Conservation (phyloP, 169 alveolate species). For the Amoebophrya sp. region DNA sequence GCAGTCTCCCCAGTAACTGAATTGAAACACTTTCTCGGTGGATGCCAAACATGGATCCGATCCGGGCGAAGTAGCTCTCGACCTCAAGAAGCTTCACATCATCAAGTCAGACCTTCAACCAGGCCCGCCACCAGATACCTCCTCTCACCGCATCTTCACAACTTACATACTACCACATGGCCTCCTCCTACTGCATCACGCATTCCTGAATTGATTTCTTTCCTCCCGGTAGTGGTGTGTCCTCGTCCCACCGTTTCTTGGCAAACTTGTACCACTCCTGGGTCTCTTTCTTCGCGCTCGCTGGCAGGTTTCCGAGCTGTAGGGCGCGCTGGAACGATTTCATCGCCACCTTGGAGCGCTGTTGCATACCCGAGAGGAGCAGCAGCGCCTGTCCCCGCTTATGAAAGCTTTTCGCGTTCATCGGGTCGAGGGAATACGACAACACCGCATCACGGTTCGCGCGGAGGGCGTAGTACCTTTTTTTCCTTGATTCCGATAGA, state of each 20-base stretch:
- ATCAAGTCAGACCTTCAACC: no score
- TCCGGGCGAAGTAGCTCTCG: no score
- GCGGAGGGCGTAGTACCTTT: neutral
- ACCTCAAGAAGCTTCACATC: no score
- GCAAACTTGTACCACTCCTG: neutral
- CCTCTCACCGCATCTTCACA: no score
- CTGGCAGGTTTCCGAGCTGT: neutral
- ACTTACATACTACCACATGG: no score
- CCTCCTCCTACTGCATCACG: neutral
- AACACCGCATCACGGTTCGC: neutral
- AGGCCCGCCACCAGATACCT: no score
- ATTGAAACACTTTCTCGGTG: no score
- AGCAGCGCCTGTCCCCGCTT: neutral
- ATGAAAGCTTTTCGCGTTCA: neutral
- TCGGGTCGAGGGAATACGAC: neutral
- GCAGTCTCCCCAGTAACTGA: no score
- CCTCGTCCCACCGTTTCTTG: neutral
- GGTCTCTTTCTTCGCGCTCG: neutral
- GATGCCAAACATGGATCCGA: no score
- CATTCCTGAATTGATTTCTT: neutral
- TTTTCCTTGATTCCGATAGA: neutral
- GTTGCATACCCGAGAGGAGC: neutral
- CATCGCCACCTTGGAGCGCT: neutral
- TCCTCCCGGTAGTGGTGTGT: neutral
- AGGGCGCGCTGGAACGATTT: neutral